Base-by-base conservation (phyloP, 768 basidiomycete genomes). In the Termitomyces sp. region DNA sequence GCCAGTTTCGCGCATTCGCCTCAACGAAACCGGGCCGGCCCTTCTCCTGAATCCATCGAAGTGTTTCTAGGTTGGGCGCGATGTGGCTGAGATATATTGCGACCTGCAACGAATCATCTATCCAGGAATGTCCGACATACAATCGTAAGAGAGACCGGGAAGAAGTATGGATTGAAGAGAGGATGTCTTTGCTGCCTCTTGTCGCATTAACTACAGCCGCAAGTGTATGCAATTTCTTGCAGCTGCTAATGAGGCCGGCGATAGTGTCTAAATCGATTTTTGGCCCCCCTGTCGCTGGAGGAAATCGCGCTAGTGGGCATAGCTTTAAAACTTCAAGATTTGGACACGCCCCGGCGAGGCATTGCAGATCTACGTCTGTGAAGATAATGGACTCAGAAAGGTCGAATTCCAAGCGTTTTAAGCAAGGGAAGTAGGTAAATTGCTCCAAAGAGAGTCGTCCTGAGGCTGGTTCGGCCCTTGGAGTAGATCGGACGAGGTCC, bases 11-110 rank as follows among this genome's bases (percentile, higher is more conserved):
- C 12, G 85, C 83, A 64, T 90, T 84, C 34, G 78, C 75, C 68
- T 92, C 89, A 51, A 85, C 75, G 64, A 78, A 87, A 5, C 87
- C 87, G 0, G 82, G 78, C n/a, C 89, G 78, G 65, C 83, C 90
- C 72, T 86, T 87, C 66, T 89, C 88, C 65, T 87, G 83, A 77
- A 90, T 91, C 83, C 82, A 91, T 70, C 85, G 88, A 54, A 92
- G 70, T 30, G 72, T 76, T 67, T 91, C 88, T 47, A 90, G 75
- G 66, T 77, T 75, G 41, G 90, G 89, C n/a, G 86, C 83, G 54
- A 92, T 72, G 69, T 92, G 89, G 70, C 89, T 91, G 61, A 92
- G 78, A 58, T 88, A 78, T 64, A 91, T 84, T 31, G 88, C 79
- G 22, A 83, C 76, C 58, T 85, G 84, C 58, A 92, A 78, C n/a